Evolutionary conservation across 495 filamentous ascomycete genomes (phyloP).

Genomic region (Mytilinidion resinicola): DNA sequence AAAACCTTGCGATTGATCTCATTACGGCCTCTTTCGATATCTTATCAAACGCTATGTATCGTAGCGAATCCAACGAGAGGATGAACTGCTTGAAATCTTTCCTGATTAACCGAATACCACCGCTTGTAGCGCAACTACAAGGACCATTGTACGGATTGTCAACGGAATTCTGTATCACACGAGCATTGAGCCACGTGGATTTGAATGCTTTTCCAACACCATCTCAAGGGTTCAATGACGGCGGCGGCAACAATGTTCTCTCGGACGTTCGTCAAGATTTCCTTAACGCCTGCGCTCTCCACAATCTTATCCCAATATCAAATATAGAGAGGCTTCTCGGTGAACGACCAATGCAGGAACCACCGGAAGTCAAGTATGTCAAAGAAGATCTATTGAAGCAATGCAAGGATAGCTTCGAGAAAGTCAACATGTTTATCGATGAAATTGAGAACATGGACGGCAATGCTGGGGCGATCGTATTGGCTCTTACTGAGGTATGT

Average conservation of each 20-base stretch:
- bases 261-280: conserved; percentile 87
- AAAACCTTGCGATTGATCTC: conserved; percentile 57
- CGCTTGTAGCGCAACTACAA: conserved; percentile 62
- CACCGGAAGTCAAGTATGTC: conserved; percentile 66
- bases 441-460: conserved; percentile 92
- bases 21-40: conserved; percentile 86
- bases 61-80: conserved; percentile 62
- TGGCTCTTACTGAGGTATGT: conserved; percentile 69
- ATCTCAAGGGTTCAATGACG: conserved; percentile 69
- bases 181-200: conserved; percentile 69
- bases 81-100: conserved; percentile 83
- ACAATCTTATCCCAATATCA: conserved; percentile 68
- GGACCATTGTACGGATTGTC: conserved; percentile 58
- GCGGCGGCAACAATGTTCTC: conserved; percentile 62
- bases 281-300: conserved; percentile 81
- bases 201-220: conserved; percentile 74
- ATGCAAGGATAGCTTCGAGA: conserved; percentile 64
- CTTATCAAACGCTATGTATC: conserved; percentile 76
- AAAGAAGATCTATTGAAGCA: conserved; percentile 70
- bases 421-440: conserved; percentile 63
- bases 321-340: conserved; percentile 77
- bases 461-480: conserved; percentile 83
- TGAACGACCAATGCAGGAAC: conserved; percentile 75
- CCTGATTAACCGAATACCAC: conserved; percentile 85
- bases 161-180: conserved; percentile 70